Base-by-base conservation (phyloP, 2,329 filamentous ascomycete genomes). In the Aspergillus sp. region DNA sequence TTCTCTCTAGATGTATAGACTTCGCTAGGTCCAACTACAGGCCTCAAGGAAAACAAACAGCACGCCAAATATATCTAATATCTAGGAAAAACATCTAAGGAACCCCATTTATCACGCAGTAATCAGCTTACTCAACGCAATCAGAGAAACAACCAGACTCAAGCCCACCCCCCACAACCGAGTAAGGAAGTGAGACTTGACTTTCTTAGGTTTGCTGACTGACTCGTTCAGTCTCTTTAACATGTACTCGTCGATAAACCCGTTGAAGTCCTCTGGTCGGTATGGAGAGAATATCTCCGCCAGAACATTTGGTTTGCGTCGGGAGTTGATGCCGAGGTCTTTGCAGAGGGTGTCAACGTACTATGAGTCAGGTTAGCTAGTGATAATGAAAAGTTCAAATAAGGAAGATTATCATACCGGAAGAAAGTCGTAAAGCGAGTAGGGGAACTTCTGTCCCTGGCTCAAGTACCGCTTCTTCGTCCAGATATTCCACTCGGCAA, bases 401-500 rank as follows among this genome's bases (percentile, higher is more conserved):
- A 2, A 22, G 20, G 14, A 3, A 9, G 9, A 6, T 10, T 6
- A 20, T 68, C 68, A 64, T 63, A 73, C 71, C 2, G 72, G 55
- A 5, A 74, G 39, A 52, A 69, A 75, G 56, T 75, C 73, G 56
- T 65, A 75, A 12, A 76, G 66, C 10, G 65, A 58, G 52, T 74
- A 75, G 3, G 73, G 50, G 54, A 70, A 63, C 52, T 71, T 73
- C 31, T 56, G 52, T 18, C 75, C 75, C 14, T 24, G 20, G 22
- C 57, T 57, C 1, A 70, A 49, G 60, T 77, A 77, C 22, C 75
- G 61, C 62, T 73, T 74, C 5, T 65, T 55, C 6, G 67, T 68
- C 74, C 75, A 77, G 1, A 63, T 68, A 49, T 72, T 75, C 62
- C 64, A 75, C n/a, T 54, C 55, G 1, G 73, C 67, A 4, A 68